Evolutionary conservation across 2,329 filamentous ascomycete species (phyloP), one percentile per base, ranked within the genome.

Genomic region (Apiospora saccharicola): DNA sequence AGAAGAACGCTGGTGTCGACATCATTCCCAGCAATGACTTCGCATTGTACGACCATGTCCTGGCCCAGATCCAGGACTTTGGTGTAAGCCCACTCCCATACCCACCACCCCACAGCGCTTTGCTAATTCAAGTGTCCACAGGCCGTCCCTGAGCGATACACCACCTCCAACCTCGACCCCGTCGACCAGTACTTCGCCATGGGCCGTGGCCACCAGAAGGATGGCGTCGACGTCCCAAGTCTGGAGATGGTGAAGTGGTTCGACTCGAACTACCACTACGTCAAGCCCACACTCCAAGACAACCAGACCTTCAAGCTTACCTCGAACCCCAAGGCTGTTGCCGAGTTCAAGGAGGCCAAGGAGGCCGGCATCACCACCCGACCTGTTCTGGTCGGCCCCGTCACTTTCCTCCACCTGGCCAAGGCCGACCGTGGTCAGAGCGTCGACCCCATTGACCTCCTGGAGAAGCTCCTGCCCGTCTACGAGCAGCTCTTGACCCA

Each of bases 241-340:
- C 88, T 98, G 86, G 96, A 99, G 90, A 99, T 99, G 96, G 96
- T 99, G 81, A 99, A 99, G 90, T 99, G 96, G 96, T 99, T 99
- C 84, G 96, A 99, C 90, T 98, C 95, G 77, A 99, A 99, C 93
- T 99, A 99, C 92, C 96, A 98, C 91, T 99, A 99, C 86, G 96
- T 98, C 88, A 98, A 98, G 92, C 96, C 96, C 76, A 98, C 96
- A 75, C 91, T 99, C 78, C 95, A 98, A 87, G 92, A 98, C 88
- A 93, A 94, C 90, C 96, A 99, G 91, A 92, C 90, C 82, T 99
- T 99, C 92, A 95, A 93, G 87, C 94, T 99, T 75, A 86, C 89
- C 75, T 86, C 90, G 79, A 92, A 92, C 85, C 95, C 96, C 84
- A 99, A 99, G 93, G 95, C 96, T 79, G 94, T 99, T 77, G 88